phyloP scores from a whole-genome alignment of 441 rosid genomes.

The Euphorbia corollata region DNA sequence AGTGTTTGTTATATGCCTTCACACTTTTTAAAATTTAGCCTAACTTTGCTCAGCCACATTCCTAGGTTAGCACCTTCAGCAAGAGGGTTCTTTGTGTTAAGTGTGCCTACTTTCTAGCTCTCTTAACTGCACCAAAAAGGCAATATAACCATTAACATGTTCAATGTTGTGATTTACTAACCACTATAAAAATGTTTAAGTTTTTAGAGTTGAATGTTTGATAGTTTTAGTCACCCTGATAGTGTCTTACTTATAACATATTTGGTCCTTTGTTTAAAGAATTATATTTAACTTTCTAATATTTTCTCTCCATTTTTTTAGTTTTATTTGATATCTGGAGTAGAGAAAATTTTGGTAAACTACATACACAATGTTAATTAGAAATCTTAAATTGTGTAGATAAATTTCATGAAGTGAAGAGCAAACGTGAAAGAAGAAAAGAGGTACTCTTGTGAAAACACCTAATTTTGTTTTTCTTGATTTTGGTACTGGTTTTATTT shows the following conservation, averaged over 20 bases:
- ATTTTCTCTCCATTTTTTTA: not conserved
- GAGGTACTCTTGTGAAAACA: constrained; percentile 31
- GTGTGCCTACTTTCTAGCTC: not conserved
- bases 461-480: not conserved
- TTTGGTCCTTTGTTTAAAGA: not conserved
- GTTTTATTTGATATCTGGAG: constrained; percentile 1
- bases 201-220: not conserved
- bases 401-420: constrained; percentile 55
- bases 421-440: constrained; percentile 52
- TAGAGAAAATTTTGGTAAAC: not conserved
- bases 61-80: not conserved
- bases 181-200: not conserved
- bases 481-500: not conserved
- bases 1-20: not conserved
- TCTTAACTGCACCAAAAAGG: not conserved
- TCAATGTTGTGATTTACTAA: not conserved
- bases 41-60: not conserved
- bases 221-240: not conserved
- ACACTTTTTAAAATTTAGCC: not conserved
- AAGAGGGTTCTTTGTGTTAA: not conserved
- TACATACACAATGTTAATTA: constrained; percentile 10
- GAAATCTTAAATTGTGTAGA: constrained; percentile 30
- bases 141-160: not conserved
- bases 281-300: not conserved
- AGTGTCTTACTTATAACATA: not conserved